Base-by-base conservation (phyloP, 2,329 filamentous ascomycete genomes). In the Fusarium penzigii region DNA sequence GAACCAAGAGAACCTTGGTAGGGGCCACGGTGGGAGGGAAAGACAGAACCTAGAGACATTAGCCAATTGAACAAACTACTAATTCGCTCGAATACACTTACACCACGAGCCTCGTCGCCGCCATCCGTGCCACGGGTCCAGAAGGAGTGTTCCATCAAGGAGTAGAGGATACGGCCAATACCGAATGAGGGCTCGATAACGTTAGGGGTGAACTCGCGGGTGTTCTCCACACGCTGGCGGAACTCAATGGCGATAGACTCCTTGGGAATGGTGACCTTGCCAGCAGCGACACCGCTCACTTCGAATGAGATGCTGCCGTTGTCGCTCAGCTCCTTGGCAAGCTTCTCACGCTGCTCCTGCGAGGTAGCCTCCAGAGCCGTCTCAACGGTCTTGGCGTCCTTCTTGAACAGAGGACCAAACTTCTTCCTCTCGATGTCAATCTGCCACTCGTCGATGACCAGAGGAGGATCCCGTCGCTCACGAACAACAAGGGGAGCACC, bases 111-210 rank as follows among this genome's bases (percentile, higher is more conserved):
- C 71, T 94, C 92, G 45, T 76, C 84, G 48, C 72, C 87, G 46
- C 85, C 72, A 9, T 75, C 83, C 53, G 70, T 79, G 49, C 70
- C 80, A 59, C 94, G 89, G 48, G 87, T 90, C 93, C 94, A 99
- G 83, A 92, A 99, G 70, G 84, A 86, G 75, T 99, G 94, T 78
- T 99, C 94, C 69, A 96, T 89, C 66, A 99, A 78, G 55, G 89
- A 87, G 78, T 96, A 97, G 52, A 97, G 78, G 57, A 97, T 97
- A 65, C 93, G 86, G 54, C 93, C 94, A 67, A 97, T 96, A 79
- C 93, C 93, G 66, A 97, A 99, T 1, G 93, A 97, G 2, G 93
- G 94, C 77, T 99, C 94, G 64, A 97, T 95, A 44, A 96, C 92
- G 69, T 97, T 97, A 54, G 93, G 93, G 1, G 88, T 95, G 77